Evolutionary conservation across 441 rosid genomes (phyloP), one percentile per base, ranked within the genome.

Genomic region (Pelargonium exstipulatum): DNA sequence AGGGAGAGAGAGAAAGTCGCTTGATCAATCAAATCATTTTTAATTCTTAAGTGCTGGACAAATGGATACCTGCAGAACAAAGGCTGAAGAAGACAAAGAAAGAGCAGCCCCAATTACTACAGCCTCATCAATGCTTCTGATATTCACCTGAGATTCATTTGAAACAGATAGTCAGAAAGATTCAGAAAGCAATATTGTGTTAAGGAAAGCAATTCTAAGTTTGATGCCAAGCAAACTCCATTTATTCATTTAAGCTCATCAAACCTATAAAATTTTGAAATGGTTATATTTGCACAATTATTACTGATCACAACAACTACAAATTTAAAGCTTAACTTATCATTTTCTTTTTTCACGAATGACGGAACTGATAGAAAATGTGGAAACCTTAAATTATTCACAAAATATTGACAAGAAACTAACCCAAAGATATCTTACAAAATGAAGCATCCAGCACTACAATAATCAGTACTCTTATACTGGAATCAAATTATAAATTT

Each of bases 51-150:
- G 67, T 62, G 68, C 67, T 51, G 24, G 14, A 49, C 13, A 73
- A 61, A 70, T 69, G 49, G 72, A 75, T 84, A 91, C 99, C 97
- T 91, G 99, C 72, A 94, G 81, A 80, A 91, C 97, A 78, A 94
- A 94, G 71, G 99, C 97, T 46, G 99, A 94, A 73, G 97, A 91
- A 69, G 99, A 94, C 80, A 94, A 74, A 73, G 98, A 94, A 22
- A 94, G 88, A 78, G 99, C 97, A 80, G 97, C 95, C 64, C 99
- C 99, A 73, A 94, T 94, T 70, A 94, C 97, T 76, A 90, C 68
- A 3, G 99, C 99, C 78, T 94, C 99, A 73, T 94, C 99, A 80
- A 94, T 67, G 57, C 95, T 94, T 85, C 99, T 91, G 73, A 94
- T 94, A 75, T 94, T 94, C 67, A 94, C 97, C 99, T 94, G 78